These are phyloP conservation scores for Microascus cirrosus DNA, from an alignment of 2,329 filamentous ascomycete genomes.

Conservation along the genomic window DNA sequence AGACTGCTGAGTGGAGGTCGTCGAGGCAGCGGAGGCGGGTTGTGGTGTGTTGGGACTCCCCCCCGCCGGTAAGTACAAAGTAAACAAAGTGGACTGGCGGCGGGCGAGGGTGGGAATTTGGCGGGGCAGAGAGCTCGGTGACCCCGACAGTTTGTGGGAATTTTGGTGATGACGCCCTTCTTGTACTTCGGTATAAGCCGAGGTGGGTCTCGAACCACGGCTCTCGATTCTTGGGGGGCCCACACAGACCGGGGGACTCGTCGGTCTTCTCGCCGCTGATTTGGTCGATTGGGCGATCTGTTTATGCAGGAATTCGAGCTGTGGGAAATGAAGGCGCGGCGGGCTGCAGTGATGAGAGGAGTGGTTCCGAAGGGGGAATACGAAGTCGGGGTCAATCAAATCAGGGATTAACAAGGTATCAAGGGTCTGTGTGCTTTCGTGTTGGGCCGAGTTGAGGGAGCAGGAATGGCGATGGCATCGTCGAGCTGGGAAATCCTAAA, in stretches of 20 bases:
- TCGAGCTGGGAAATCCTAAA: neutral
- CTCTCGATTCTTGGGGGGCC: neutral
- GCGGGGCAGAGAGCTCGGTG: neutral
- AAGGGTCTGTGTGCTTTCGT: neutral
- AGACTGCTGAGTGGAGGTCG: neutral
- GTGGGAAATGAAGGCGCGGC: neutral
- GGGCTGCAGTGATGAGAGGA: neutral
- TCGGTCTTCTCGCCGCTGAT: neutral
- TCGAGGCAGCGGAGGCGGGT: neutral
- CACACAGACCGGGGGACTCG: neutral
- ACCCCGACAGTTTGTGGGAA: neutral
- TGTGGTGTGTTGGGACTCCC: neutral
- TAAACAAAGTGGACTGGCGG: neutral
- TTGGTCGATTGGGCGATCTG: neutral
- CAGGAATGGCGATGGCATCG: neutral
- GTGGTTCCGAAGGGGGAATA: neutral
- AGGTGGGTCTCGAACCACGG: neutral
- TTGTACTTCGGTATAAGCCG: neutral
- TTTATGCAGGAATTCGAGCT: neutral
- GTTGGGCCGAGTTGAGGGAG: neutral
- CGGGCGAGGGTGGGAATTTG: neutral
- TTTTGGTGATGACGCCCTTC: neutral
- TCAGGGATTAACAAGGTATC: neutral
- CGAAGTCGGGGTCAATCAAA: neutral
- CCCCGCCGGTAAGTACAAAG: neutral